Evolutionary conservation across 169 alveolate species (phyloP).

Genomic region (Plasmodium sp.): DNA sequence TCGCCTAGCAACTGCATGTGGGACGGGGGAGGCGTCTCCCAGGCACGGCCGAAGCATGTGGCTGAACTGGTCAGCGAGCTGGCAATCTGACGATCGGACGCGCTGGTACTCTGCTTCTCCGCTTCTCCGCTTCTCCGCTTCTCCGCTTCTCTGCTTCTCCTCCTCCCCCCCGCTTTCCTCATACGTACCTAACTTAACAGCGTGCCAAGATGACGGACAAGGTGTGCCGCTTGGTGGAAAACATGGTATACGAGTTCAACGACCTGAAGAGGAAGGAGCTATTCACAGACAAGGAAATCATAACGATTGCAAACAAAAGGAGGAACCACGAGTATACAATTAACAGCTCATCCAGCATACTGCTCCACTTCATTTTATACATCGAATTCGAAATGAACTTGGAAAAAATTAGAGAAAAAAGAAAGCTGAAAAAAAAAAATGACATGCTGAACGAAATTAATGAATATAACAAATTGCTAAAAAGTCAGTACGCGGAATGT

Average conservation of each 20-base stretch:
- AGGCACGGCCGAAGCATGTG: background rate
- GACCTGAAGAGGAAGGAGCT: constrained; percentile 40
- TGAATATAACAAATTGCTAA: constrained; percentile 28
- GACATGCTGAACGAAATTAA: constrained; percentile 14
- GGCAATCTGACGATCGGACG: background rate
- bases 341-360: constrained; percentile 18
- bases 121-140: background rate
- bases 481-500: constrained; percentile 1
- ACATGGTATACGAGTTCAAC: constrained; percentile 45
- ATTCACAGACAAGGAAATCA: constrained; percentile 40
- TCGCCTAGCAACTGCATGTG: background rate
- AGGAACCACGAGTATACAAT: constrained; percentile 57
- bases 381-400: constrained; percentile 52
- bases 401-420: constrained; percentile 47
- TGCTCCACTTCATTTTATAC: constrained; percentile 35
- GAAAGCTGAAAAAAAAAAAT: constrained; percentile 30
- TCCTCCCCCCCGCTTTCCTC: background rate
- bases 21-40: background rate
- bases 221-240: constrained; percentile 47
- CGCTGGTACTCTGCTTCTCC: background rate
- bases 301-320: constrained; percentile 45
- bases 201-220: constrained; percentile 2
- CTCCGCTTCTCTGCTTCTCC: background rate
- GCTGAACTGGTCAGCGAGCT: background rate
- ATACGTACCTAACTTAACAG: background rate